Conservation (phyloP, 306 rosid species). For the Purshia tridentata region DNA sequence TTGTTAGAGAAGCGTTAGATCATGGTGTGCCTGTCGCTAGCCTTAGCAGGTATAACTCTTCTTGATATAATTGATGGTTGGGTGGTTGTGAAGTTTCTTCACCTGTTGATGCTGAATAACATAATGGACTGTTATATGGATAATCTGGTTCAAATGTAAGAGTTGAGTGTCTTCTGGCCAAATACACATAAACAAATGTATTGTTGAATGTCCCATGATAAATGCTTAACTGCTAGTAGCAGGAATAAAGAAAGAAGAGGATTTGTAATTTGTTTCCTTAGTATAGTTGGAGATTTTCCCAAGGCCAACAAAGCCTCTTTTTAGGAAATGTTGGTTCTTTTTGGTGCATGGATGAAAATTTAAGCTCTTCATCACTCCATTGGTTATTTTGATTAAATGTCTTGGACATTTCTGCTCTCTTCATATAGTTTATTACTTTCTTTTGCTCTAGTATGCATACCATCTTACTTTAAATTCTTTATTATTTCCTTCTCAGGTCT, state of each 20-base stretch:
- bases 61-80: slow-evolving; percentile 4
- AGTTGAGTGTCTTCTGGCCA: neutral
- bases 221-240: neutral
- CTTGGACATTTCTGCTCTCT: neutral
- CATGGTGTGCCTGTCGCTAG: slow-evolving; percentile 81
- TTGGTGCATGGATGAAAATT: neutral
- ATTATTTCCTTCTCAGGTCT: slow-evolving; percentile 55
- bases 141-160: neutral
- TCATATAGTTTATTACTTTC: slow-evolving; percentile 10
- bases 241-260: neutral
- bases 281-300: neutral
- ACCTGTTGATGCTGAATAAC: neutral
- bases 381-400: neutral
- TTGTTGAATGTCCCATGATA: too few species aligned
- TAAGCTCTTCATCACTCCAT: neutral
- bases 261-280: too few species aligned
- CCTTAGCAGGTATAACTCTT: slow-evolving; percentile 66
- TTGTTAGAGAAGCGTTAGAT: slow-evolving; percentile 76
- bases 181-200: neutral
- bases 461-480: slow-evolving; percentile 14
- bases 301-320: neutral
- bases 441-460: neutral
- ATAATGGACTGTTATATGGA: neutral
- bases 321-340: neutral
- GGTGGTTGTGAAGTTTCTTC: neutral